Evolutionary conservation across 116 monocot genomes (phyloP).

Genomic region (Dioscorea cayenensis): DNA sequence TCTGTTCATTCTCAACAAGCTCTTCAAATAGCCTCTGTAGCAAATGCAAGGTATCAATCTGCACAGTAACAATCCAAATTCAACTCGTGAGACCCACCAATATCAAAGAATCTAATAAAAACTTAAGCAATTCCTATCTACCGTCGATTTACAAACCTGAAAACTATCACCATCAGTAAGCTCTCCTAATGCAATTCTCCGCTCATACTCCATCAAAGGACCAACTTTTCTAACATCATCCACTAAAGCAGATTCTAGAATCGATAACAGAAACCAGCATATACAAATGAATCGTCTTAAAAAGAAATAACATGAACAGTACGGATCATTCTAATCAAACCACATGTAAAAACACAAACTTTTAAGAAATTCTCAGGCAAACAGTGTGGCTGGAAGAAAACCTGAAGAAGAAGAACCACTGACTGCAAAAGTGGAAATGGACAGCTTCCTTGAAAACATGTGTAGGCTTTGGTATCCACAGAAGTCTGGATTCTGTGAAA

Average conservation of each 20-base stretch:
- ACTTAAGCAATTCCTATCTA: not conserved
- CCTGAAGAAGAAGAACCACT: conserved; percentile 34
- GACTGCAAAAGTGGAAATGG: conserved; percentile 11
- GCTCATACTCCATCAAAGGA: conserved; percentile 73
- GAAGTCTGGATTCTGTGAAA: not conserved
- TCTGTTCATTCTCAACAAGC: conserved; percentile 63
- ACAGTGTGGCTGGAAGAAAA: conserved; percentile 2
- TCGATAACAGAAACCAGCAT: not conserved
- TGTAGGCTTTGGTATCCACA: conserved; percentile 3
- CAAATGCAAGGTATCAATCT: conserved; percentile 58
- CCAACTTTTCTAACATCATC: conserved; percentile 39
- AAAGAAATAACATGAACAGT: not conserved
- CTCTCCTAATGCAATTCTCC: conserved; percentile 73
- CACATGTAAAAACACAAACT: not conserved
- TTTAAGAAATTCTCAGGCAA: not conserved
- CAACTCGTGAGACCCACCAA: not conserved
- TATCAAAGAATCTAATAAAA: not conserved
- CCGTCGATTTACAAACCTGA: conserved; percentile 35
- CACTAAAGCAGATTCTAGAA: conserved; percentile 6
- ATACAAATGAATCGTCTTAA: not conserved
- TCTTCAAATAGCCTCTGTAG: conserved; percentile 68
- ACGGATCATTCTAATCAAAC: not conserved
- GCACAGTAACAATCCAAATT: conserved; percentile 1
- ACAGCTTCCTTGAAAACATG: conserved; percentile 13
- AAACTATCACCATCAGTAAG: conserved; percentile 79